phyloP scores from a whole-genome alignment of 1,139 yeast species.

The Suhomyces choctaworum region DNA sequence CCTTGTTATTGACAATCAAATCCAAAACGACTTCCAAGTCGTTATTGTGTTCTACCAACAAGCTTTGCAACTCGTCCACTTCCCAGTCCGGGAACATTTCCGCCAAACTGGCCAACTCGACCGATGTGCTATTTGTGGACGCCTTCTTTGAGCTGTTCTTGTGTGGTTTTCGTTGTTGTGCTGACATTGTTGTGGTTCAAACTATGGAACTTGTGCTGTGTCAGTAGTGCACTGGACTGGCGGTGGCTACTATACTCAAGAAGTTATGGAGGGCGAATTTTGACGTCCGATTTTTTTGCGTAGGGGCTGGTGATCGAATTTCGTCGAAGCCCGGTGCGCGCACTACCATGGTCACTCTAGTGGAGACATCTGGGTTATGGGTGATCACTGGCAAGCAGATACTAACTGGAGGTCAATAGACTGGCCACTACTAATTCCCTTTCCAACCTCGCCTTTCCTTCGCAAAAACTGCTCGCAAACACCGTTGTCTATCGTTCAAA shows the following conservation, averaged over 20 bases:
- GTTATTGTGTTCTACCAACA: slow-evolving; percentile 69
- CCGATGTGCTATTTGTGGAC: slow-evolving; percentile 18
- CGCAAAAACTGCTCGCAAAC: too few species aligned
- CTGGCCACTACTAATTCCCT: too few species aligned
- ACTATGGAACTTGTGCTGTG: slow-evolving; percentile 11
- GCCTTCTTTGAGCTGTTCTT: slow-evolving; percentile 49
- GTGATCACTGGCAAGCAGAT: too few species aligned
- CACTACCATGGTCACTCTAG: slow-evolving; percentile 4
- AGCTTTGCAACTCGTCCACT: slow-evolving; percentile 73
- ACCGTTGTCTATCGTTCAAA: too few species aligned
- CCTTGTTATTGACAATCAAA: slow-evolving; percentile 81
- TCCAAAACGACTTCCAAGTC: slow-evolving; percentile 81
- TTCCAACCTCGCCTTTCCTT: too few species aligned
- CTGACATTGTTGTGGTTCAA: slow-evolving; percentile 15
- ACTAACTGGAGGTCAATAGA: too few species aligned
- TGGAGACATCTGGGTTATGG: not conserved
- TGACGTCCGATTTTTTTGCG: slow-evolving; percentile 10
- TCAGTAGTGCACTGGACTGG: slow-evolving; percentile 11
- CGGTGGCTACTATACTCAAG: slow-evolving; percentile 12
- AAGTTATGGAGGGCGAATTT: slow-evolving; percentile 9
- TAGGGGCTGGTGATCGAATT: slow-evolving; percentile 15
- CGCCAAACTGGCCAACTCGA: slow-evolving; percentile 56
- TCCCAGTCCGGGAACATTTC: slow-evolving; percentile 98
- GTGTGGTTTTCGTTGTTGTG: slow-evolving; percentile 42
- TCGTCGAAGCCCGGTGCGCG: slow-evolving; percentile 12